phyloP scores from a whole-genome alignment of 805 yeast genomes.

The Allodekkera sacchari region DNA sequence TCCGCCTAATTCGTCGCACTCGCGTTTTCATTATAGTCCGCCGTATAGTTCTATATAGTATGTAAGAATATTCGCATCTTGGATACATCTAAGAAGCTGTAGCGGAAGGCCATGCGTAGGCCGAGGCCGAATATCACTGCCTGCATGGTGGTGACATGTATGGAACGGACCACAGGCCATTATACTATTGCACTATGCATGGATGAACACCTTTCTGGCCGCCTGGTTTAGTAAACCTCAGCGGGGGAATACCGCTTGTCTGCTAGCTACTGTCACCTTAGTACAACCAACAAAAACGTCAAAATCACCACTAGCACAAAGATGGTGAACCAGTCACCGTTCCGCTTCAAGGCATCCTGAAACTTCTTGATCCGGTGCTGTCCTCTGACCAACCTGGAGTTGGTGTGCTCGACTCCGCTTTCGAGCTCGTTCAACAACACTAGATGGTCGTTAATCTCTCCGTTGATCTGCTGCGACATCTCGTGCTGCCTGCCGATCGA shows the following conservation, averaged over 20 bases:
- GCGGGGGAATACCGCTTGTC: too few species aligned
- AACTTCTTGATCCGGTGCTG: conserved; percentile 30
- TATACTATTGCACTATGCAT: too few species aligned
- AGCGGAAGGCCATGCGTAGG: too few species aligned
- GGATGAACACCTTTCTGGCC: too few species aligned
- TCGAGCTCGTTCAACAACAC: conserved; percentile 43
- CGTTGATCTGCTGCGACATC: conserved; percentile 37
- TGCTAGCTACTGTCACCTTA: conserved; percentile 19
- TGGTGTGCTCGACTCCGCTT: conserved; percentile 34
- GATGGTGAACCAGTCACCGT: conserved; percentile 43
- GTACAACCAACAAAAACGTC: conserved; percentile 32
- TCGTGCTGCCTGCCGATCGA: conserved; percentile 37
- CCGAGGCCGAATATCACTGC: too few species aligned
- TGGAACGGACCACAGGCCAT: too few species aligned
- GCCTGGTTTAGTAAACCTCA: too few species aligned
- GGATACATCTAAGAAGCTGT: background rate
- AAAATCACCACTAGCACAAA: conserved; percentile 34
- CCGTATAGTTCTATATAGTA: background rate
- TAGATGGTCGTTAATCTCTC: conserved; percentile 41
- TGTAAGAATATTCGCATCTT: conserved; percentile 1
- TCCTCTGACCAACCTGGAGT: conserved; percentile 33
- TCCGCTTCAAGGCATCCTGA: conserved; percentile 33
- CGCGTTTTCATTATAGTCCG: background rate
- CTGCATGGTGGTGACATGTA: too few species aligned
- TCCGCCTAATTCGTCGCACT: background rate